Base-by-base conservation (phyloP, 1,284 basidiomycete genomes). In the Cryptococcus jaspeensis region DNA sequence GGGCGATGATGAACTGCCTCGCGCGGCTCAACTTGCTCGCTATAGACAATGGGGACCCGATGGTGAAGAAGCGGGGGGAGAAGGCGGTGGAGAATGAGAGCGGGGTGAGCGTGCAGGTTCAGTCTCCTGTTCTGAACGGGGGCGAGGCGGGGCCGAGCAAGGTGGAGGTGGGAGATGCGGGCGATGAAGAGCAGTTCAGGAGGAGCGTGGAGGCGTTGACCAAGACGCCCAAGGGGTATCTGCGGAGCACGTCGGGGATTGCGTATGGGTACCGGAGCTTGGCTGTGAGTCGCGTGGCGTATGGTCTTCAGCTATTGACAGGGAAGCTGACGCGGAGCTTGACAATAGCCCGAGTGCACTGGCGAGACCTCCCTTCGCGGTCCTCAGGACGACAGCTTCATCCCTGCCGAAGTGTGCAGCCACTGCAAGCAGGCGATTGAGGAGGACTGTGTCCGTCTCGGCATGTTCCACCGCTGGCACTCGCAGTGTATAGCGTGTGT, bases 401-500 rank as follows among this genome's bases (percentile, higher is more conserved):
- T 79, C 23, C 75, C 79, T 12, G 72, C 80, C n/a, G 96, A 99
- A 79, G 84, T 94, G 38, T 99, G 96, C 72, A 85, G 91, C 47
- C 87, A 85, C 63, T 99, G 96, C 74, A 84, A 84, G 41, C 81
- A 87, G 61, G 95, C 94, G 0, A 90, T 99, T 22, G 96, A 99
- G 76, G 96, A 99, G 74, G 95, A 99, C 69, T 99, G 96, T 71
- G 87, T 92, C 41, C 84, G 95, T 55, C 80, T 95, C 32, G 94
- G 93, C 38, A 93, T 92, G 35, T 94, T 93, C 78, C 87, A 92
- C 71, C 84, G 96, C 50, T 99, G 96, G 96, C 96, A 99, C 77
- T 89, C 91, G 2, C 83, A 88, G 32, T 99, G 95, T 75, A 80
- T 99, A 44, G 85, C 87, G 61, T 99, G 95, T 69, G 77, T 78